phyloP scores from a whole-genome alignment of 2,329 filamentous ascomycete genomes.

The Monilinia fructigena region DNA sequence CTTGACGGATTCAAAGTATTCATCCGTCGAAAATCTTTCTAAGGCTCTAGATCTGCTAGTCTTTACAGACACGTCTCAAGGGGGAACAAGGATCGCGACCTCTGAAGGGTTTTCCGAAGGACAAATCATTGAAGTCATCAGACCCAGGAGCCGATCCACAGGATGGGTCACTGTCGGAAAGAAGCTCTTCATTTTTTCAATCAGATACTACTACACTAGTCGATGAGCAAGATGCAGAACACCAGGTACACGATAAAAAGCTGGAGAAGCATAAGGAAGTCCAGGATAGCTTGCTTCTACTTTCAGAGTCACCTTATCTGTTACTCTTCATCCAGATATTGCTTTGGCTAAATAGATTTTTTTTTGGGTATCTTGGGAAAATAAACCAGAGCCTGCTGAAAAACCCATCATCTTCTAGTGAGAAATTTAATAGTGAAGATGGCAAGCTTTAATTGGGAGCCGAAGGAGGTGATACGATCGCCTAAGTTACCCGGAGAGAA shows the following conservation, averaged over 20 bases:
- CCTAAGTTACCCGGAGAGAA: not conserved
- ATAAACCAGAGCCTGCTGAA: not conserved
- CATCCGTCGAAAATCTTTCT: slow-evolving; percentile 11
- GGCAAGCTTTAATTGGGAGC: not conserved
- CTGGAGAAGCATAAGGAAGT: not conserved
- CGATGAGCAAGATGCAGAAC: not conserved
- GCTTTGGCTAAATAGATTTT: not conserved
- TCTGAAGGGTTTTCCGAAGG: not conserved
- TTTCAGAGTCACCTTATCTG: not conserved
- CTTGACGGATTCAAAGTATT: not conserved
- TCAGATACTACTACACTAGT: not conserved
- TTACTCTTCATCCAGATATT: not conserved
- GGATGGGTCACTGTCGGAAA: not conserved
- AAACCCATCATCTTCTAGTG: not conserved
- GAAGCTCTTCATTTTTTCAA: not conserved
- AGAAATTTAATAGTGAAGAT: not conserved
- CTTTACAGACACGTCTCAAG: not conserved
- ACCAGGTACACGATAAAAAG: not conserved
- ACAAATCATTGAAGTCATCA: not conserved
- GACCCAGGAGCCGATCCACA: not conserved
- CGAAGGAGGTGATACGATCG: too few relatives aligned
- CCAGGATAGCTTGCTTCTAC: not conserved
- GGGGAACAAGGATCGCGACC: too few relatives aligned
- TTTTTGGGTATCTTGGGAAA: not conserved
- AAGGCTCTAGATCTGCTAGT: not conserved